Conservation (phyloP, 23 red algal genomes). For the Agarophyton chilense region DNA sequence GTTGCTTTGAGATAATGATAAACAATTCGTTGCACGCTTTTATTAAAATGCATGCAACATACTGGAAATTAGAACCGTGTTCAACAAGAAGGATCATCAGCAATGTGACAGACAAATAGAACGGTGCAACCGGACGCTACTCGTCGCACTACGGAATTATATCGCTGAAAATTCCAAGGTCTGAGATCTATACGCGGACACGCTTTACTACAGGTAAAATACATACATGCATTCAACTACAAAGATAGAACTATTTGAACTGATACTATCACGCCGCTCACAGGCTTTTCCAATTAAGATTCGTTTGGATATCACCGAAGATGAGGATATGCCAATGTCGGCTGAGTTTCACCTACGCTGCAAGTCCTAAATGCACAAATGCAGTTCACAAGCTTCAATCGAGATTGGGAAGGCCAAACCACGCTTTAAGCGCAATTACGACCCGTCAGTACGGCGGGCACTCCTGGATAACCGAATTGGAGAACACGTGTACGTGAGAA, state of each 20-base stretch:
- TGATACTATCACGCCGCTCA: constrained; percentile 2
- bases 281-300: too few relatives aligned
- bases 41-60: constrained; percentile 28
- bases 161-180: neutral
- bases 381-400: too few relatives aligned
- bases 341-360: too few relatives aligned
- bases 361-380: too few relatives aligned
- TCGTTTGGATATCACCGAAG: too few relatives aligned
- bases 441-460: too few relatives aligned
- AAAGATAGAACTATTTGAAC: neutral
- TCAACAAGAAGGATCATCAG: constrained; percentile 9
- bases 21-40: constrained; percentile 40
- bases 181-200: constrained; percentile 22
- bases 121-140: constrained; percentile 14
- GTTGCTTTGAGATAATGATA: constrained; percentile 38
- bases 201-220: neutral
- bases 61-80: neutral
- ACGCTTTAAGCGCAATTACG: too few relatives aligned
- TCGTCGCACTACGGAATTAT: neutral
- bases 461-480: too few relatives aligned
- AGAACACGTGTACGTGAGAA: too few relatives aligned
- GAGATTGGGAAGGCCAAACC: too few relatives aligned
- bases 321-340: too few relatives aligned
- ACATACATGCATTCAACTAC: neutral
- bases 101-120: constrained; percentile 39